These are phyloP conservation scores for Fragaria ananassa DNA, from an alignment of 306 rosid genomes.

Conservation along the genomic window DNA sequence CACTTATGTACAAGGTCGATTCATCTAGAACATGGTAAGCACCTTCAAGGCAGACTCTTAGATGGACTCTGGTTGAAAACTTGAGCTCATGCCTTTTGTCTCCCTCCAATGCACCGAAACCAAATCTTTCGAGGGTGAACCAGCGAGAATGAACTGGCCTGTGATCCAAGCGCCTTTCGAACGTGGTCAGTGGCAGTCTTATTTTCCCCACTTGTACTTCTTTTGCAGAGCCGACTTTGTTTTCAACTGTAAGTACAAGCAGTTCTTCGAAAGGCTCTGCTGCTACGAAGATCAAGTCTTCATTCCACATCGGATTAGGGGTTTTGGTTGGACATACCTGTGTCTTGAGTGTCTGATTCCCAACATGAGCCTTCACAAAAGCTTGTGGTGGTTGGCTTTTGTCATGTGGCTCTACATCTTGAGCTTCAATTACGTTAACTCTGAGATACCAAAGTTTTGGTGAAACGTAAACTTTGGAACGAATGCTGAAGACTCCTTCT, in stretches of 20 bases:
- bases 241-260: conserved; percentile 55
- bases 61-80: conserved; percentile 56
- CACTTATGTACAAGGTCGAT: conserved; percentile 74
- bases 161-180: conserved; percentile 73
- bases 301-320: conserved; percentile 67
- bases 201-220: conserved; percentile 55
- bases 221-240: conserved; percentile 44
- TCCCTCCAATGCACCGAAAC: conserved; percentile 66
- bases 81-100: conserved; percentile 63
- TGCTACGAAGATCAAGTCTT: conserved; percentile 71
- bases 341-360: conserved; percentile 67
- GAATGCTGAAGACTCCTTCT: conserved; percentile 57
- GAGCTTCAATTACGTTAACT: conserved; percentile 81
- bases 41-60: conserved; percentile 74
- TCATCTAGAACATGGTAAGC: conserved; percentile 86
- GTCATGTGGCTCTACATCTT: conserved; percentile 61
- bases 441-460: conserved; percentile 81
- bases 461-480: conserved; percentile 80
- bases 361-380: conserved; percentile 63
- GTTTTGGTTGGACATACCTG: conserved; percentile 52
- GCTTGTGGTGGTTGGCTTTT: conserved; percentile 59
- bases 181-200: conserved; percentile 36
- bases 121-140: conserved; percentile 67
- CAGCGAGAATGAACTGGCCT: conserved; percentile 55
- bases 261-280: conserved; percentile 87